Evolutionary conservation across 495 filamentous ascomycete species (phyloP).

Genomic region (Tricharina praecox): DNA sequence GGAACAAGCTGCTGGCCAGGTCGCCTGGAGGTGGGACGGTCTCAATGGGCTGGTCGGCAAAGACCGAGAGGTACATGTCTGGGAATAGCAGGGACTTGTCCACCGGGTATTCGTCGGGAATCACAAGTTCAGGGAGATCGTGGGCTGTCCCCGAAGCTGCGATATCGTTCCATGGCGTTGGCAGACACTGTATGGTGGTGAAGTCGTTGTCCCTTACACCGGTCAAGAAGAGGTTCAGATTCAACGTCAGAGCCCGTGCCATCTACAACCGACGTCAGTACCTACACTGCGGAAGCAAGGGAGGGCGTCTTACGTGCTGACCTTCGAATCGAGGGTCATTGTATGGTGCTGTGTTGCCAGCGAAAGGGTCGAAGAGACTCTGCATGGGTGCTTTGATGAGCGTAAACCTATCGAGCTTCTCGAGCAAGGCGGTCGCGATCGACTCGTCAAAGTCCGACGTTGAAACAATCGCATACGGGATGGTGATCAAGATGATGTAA

Average conservation of each 20-base stretch:
- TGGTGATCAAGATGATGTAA: slow-evolving; percentile 83
- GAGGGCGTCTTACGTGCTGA: slow-evolving; percentile 15
- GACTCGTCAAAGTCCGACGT: slow-evolving; percentile 42
- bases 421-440: slow-evolving; percentile 59
- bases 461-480: slow-evolving; percentile 76
- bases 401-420: slow-evolving; percentile 51
- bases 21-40: slow-evolving; percentile 65
- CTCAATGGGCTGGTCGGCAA: slow-evolving; percentile 53
- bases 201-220: slow-evolving; percentile 6
- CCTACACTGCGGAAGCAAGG: neutral
- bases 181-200: slow-evolving; percentile 33
- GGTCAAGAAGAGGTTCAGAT: slow-evolving; percentile 12
- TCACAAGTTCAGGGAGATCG: slow-evolving; percentile 49
- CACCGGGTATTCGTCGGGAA: slow-evolving; percentile 57
- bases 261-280: slow-evolving; percentile 10
- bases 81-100: slow-evolving; percentile 68
- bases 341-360: slow-evolving; percentile 30
- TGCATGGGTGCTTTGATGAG: slow-evolving; percentile 47
- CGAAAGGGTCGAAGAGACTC: slow-evolving; percentile 67
- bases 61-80: slow-evolving; percentile 87
- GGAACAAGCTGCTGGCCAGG: slow-evolving; percentile 62
- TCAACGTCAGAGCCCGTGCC: slow-evolving; percentile 19
- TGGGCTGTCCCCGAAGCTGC: slow-evolving; percentile 47
- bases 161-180: slow-evolving; percentile 48
- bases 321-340: slow-evolving; percentile 16